These are phyloP conservation scores for Phialophora expanda DNA, from an alignment of 2,329 filamentous ascomycete species.

Conservation along the genomic window DNA sequence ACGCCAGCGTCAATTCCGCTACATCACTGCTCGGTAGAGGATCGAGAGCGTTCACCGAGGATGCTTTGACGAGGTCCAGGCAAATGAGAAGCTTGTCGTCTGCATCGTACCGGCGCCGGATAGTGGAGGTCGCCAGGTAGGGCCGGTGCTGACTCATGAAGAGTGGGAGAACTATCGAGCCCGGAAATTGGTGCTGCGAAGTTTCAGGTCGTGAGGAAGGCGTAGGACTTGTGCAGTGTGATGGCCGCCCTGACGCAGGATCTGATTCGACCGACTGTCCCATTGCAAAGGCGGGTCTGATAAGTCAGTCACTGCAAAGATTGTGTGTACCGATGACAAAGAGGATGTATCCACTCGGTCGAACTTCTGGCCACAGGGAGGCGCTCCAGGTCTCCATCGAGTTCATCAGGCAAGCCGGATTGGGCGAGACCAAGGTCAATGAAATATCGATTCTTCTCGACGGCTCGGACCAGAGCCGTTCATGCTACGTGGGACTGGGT, in stretches of 20 bases:
- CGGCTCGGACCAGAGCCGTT: slow-evolving; percentile 6
- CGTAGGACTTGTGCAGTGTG: neutral
- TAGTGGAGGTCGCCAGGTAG: neutral
- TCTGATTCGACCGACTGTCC: neutral
- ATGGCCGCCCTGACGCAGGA: neutral
- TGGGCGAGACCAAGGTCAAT: neutral
- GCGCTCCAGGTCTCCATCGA: neutral
- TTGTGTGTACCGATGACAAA: slow-evolving; percentile 8
- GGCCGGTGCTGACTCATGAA: neutral
- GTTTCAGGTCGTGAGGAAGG: neutral
- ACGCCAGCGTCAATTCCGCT: neutral
- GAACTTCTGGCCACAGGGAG: neutral
- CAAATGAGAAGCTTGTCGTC: neutral
- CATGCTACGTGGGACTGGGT: neutral
- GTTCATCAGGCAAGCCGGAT: neutral
- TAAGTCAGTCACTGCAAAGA: neutral
- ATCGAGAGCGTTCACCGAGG: neutral
- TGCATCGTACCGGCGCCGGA: neutral
- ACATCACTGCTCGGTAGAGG: neutral
- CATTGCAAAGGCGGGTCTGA: neutral
- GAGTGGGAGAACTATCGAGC: neutral
- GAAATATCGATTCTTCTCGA: neutral
- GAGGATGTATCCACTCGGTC: neutral
- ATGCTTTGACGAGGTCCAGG: neutral
- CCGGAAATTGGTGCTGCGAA: neutral